These are phyloP conservation scores for Lophiostoma macrostomum DNA, from an alignment of 495 filamentous ascomycete species.

Conservation along the genomic window DNA sequence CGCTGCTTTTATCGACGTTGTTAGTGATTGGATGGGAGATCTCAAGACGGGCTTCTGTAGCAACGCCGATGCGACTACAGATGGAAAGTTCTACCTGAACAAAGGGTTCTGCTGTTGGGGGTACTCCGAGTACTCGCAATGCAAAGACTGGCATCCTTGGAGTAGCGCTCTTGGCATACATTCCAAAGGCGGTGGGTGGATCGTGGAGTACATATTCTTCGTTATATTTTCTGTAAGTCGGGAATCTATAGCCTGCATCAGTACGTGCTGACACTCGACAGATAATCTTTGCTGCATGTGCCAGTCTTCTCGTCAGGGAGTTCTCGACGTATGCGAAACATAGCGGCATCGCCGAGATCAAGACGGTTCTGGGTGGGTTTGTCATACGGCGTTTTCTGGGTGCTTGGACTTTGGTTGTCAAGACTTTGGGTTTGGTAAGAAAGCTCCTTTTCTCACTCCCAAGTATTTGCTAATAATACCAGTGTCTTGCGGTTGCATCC, in stretches of 20 bases:
- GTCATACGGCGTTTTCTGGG: slow-evolving; percentile 90
- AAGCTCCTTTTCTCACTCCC: not conserved
- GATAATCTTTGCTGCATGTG: slow-evolving; percentile 76
- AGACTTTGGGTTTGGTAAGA: slow-evolving; percentile 83
- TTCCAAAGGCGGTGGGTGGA: slow-evolving; percentile 66
- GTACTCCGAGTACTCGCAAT: slow-evolving; percentile 73
- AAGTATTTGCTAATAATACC: slow-evolving; percentile 30
- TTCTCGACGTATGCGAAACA: slow-evolving; percentile 91
- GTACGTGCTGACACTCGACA: slow-evolving; percentile 38
- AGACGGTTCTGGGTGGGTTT: slow-evolving; percentile 93
- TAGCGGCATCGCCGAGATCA: slow-evolving; percentile 97
- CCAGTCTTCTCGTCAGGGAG: slow-evolving; percentile 73
- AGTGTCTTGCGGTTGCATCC: slow-evolving; percentile 92
- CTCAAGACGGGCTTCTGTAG: slow-evolving; percentile 89
- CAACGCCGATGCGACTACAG: slow-evolving; percentile 63
- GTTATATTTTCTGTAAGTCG: slow-evolving; percentile 69
- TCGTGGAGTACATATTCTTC: slow-evolving; percentile 84
- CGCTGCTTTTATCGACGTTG: slow-evolving; percentile 85
- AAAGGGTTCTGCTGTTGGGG: slow-evolving; percentile 90
- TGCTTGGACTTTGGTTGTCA: slow-evolving; percentile 86
- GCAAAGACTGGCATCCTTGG: slow-evolving; percentile 84
- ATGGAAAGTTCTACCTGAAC: slow-evolving; percentile 86
- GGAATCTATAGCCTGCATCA: not conserved
- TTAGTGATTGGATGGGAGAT: slow-evolving; percentile 92
- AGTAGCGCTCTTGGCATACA: slow-evolving; percentile 63